Evolutionary conservation across 2,329 filamentous ascomycete species (phyloP).

Genomic region (Colletotrichum sp.): DNA sequence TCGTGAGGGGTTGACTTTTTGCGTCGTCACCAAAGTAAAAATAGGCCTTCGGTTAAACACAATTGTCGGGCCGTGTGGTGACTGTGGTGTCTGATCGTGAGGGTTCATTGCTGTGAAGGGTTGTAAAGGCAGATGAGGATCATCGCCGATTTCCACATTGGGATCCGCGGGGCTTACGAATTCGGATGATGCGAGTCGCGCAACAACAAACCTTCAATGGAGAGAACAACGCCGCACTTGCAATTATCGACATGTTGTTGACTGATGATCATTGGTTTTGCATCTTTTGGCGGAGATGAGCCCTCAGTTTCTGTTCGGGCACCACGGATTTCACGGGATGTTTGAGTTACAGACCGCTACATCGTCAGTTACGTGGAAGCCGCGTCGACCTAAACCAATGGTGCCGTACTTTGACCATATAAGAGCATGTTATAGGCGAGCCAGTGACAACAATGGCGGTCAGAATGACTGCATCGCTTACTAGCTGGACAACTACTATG

Average conservation of each 20-base stretch:
- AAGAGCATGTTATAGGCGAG: neutral
- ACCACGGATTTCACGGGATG: neutral
- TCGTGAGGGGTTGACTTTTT: neutral
- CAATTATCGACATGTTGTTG: neutral
- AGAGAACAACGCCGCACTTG: neutral
- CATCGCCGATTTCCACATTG: neutral
- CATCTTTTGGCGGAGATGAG: neutral
- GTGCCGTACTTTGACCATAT: neutral
- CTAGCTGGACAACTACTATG: neutral
- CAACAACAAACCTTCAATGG: neutral
- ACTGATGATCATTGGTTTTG: neutral
- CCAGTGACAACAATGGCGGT: neutral
- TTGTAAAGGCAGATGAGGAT: neutral
- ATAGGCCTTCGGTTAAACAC: neutral
- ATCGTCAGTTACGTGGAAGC: neutral
- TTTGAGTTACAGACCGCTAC: neutral
- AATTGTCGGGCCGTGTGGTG: neutral
- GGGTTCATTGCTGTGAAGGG: neutral
- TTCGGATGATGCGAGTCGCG: neutral
- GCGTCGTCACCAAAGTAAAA: neutral
- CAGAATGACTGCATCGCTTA: neutral
- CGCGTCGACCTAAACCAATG: neutral
- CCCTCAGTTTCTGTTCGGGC: neutral
- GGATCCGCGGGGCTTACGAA: neutral
- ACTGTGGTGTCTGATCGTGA: neutral